phyloP scores from a whole-genome alignment of 768 basidiomycete genomes.

The Psilocybe subaeruginosa region DNA sequence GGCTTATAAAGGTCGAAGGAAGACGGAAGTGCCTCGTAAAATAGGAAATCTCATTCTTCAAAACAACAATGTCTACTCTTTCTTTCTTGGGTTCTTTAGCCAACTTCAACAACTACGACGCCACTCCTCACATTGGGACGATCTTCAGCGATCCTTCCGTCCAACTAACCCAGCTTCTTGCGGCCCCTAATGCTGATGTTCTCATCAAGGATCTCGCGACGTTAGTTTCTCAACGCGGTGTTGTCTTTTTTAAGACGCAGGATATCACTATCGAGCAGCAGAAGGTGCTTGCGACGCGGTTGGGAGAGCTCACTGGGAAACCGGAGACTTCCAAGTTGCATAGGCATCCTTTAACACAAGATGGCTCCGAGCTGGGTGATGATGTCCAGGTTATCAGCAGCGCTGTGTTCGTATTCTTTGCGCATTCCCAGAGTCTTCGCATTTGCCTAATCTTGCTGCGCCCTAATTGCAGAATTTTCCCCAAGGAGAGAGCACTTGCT shows the following conservation, averaged over 20 bases:
- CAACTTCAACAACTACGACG: conserved; percentile 36
- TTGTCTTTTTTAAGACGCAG: conserved; percentile 67
- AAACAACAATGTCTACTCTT: conserved; percentile 8
- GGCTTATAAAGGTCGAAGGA: neutral
- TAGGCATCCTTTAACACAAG: conserved; percentile 57
- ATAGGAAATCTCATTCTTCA: neutral
- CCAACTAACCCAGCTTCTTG: conserved; percentile 50
- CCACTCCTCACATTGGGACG: conserved; percentile 62
- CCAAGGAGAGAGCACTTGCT: conserved; percentile 31
- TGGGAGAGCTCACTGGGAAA: conserved; percentile 54
- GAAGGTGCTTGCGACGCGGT: conserved; percentile 46
- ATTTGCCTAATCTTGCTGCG: neutral
- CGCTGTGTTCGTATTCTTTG: conserved; percentile 31
- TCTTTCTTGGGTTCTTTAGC: conserved; percentile 38
- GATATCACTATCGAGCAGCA: conserved; percentile 53
- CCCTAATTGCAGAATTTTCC: neutral
- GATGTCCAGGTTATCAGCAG: conserved; percentile 59
- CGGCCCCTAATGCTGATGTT: conserved; percentile 48
- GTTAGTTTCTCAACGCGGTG: conserved; percentile 57
- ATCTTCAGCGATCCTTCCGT: conserved; percentile 45
- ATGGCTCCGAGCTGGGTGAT: conserved; percentile 49
- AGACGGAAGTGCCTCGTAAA: neutral
- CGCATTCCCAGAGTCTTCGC: neutral
- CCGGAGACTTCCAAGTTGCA: conserved; percentile 53
- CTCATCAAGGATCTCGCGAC: conserved; percentile 57